Percentiles rank a stretch among this genome's conserved stretches.
These are phyloP conservation scores for Globisporangium lucens DNA, from an alignment of 352 stramenopile species.

Conservation along the genomic window DNA sequence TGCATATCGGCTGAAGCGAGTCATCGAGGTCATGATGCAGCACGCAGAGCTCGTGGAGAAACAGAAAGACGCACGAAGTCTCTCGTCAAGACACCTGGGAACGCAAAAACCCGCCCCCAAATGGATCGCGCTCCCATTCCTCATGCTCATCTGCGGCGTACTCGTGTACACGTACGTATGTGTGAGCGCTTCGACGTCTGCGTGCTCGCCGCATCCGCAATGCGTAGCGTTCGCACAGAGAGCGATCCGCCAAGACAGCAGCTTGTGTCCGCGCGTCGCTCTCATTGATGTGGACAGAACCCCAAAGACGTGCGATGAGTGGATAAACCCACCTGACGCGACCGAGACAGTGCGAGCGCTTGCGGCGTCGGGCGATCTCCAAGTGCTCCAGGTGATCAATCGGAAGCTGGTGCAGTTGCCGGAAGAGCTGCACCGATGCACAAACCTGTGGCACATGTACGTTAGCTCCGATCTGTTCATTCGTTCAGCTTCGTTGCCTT, in stretches of 20 bases:
- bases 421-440: constrained; percentile 24
- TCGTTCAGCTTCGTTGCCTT: background rate
- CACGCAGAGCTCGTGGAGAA: background rate
- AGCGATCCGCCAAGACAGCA: background rate
- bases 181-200: constrained; percentile 5
- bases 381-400: constrained; percentile 34
- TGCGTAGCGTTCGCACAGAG: constrained; percentile 29
- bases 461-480: background rate
- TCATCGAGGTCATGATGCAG: constrained; percentile 21
- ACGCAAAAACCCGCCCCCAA: constrained; percentile 12
- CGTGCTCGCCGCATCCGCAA: constrained; percentile 17
- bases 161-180: constrained; percentile 13
- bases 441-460: constrained; percentile 38
- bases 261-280: constrained; percentile 28
- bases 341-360: constrained; percentile 20
- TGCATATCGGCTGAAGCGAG: constrained; percentile 29
- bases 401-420: constrained; percentile 20
- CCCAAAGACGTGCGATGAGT: constrained; percentile 33
- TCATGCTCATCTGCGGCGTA: constrained; percentile 10
- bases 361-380: constrained; percentile 26
- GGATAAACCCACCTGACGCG: constrained; percentile 26
- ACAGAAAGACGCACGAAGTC: too few species aligned
- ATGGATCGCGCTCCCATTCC: constrained; percentile 11
- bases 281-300: constrained; percentile 30
- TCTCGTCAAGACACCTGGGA: too few species aligned